Evolutionary conservation across 2,329 filamentous ascomycete genomes (phyloP), one percentile per base, ranked within the genome.

Genomic region (Bipolaris cookei): DNA sequence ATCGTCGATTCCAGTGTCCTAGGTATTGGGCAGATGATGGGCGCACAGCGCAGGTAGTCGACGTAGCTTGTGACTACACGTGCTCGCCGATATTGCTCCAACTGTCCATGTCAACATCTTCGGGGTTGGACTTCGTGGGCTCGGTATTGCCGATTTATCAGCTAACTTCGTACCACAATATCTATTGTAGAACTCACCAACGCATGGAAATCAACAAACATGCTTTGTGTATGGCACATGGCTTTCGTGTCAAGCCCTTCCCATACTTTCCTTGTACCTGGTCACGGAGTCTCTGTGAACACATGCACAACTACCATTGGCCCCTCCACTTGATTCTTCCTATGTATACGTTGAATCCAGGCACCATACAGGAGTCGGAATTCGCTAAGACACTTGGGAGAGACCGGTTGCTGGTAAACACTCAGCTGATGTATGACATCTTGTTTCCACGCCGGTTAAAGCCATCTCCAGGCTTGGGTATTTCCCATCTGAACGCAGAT

Each of bases 401-500:
- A 64, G 55, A 55, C 48, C 56, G 52, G 61, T 57, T 51, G 52
- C 41, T 59, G 38, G 58, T 55, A 58, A 63, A 62, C 56, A 59
- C 14, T 39, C 56, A 57, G 28, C 38, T 41, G 56, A 59, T 68
- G 68, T 72, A 71, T 69, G 63, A 69, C 59, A 50, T 21, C 6
- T 32, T 47, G 21, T 23, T 53, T 47, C 51, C 50, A 35, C 30
- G 49, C 63, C 65, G 66, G 51, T 63, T 62, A 60, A 57, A 65
- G 51, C 54, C 63, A 68, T 54, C 55, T 65, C 59, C 60, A 61
- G 57, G 46, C 43, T 66, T 56, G 61, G 65, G 55, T 49, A 46
- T 49, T 64, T 58, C 67, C 63, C 70, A 69, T 69, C 59, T 63
- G 65, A 61, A 65, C 53, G 48, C 60, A 34, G 35, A 20, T 49